Evolutionary conservation across 768 basidiomycete genomes (phyloP), one percentile per base, ranked within the genome.

Genomic region (Rubroboletus pulcherrimus): DNA sequence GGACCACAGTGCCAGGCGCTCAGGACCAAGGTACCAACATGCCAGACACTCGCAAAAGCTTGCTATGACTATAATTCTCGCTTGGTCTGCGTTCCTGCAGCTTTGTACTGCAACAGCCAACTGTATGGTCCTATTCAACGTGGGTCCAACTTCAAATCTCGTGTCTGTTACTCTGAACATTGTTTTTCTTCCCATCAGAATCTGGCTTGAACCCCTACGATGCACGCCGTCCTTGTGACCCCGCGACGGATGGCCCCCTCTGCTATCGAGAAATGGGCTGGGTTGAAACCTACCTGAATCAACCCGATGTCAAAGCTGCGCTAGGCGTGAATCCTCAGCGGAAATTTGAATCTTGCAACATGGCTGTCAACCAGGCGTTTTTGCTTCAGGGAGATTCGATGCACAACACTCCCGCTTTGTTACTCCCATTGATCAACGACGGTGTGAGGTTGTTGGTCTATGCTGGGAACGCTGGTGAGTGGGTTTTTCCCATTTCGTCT

Each of bases 211-310:
- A 98, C 73, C 85, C 91, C 9, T 98, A 98, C 71, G 95, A 98
- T 64, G 88, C 91, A 4, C 85, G 93, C 58, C 74, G 70, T 53
- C 78, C 75, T 58, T 97, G 95, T 66, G 86, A 97, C 67, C 81
- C 77, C 39, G 58, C 75, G 30, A 81, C 80, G 63, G 87, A 94
- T 57, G 88, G 86, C 4, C 75, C 80, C 3, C 75, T 91, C 3
- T 93, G 91, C 75, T 93, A 91, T 69, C 76, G 69, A 55, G 79
- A 96, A 74, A 85, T 97, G 81, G 64, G 71, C 17, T 97, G 91
- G 90, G 84, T 97, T 66, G 95, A 97, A 62, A 81, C 77, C 1
- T 98, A 86, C 81, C 77, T 98, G 80, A 97, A 98, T 69, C 73
- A 82, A 49, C 80, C 86, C 5, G 79, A 80, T 54, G 76, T 85